Base-by-base conservation (phyloP, 208 protist genomes). In the Giardia duodenalis region DNA sequence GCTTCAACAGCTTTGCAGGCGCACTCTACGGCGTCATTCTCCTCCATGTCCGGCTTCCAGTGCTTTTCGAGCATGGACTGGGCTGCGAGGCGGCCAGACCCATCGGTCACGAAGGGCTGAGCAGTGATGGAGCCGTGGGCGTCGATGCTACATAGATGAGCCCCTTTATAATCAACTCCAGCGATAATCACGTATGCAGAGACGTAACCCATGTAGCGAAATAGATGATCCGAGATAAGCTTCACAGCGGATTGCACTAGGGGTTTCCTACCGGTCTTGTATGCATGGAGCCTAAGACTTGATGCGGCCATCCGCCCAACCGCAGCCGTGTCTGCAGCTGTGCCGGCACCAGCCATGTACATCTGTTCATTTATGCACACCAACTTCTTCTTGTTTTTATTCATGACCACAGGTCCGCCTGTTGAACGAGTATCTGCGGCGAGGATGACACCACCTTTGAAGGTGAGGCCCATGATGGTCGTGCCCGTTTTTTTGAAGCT, bases 321-420 rank as follows among this genome's bases (percentile, higher is more conserved):
- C 46, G 95, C 93, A 87, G 97, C 98, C 2, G 98, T 99, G 95
- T 99, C 99, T 0, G 99, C 99, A 3, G 98, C 97, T 2, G 98
- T 99, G 90, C 99, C 99, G 47, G 99, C 99, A 94, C 99, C 98
- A 94, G 98, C 99, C 96, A 98, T 99, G 96, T 98, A 99, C 47
- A 99, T 99, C 93, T 99, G 99, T 57, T 97, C 97, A 2, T 99
- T 97, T 95, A 99, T 99, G 95, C 99, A 99, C 95, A 99, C 98
- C 93, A 99, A 99, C 96, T 99, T 99, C 92, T 98, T 95, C 96
- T 98, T 99, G 93, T 97, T 98, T 96, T 99, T 99, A 94, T 99
- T 98, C 0, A 97, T 97, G 42, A 99, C 98, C 92, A 99, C 99
- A 92, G 95, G 96, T 47, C 97, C 99, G 91, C 97, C 96, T 10